phyloP scores from a whole-genome alignment of 805 yeast species.

The Wickerhamiella sergipiensis region DNA sequence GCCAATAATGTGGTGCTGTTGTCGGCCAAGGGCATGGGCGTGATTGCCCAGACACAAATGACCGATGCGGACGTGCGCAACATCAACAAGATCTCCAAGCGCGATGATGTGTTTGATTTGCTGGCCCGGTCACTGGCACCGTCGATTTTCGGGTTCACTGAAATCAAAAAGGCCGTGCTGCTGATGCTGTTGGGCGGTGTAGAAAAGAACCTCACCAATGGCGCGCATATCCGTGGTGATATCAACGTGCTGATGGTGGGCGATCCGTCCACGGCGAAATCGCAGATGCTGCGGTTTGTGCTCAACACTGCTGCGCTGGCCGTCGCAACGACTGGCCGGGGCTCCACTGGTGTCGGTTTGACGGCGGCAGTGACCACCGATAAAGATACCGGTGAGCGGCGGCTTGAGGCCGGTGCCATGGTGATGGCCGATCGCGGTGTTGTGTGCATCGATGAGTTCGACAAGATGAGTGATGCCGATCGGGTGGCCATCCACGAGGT shows the following conservation, averaged over 20 bases:
- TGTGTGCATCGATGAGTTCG: slow-evolving; percentile 97
- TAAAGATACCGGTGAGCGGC: slow-evolving; percentile 91
- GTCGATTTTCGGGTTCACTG: slow-evolving; percentile 84
- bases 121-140: slow-evolving; percentile 87
- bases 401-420: slow-evolving; percentile 98
- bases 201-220: slow-evolving; percentile 85
- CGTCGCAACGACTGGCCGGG: slow-evolving; percentile 96
- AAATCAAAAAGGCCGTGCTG: slow-evolving; percentile 80
- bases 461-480: slow-evolving; percentile 93
- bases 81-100: slow-evolving; percentile 64
- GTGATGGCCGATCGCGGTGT: slow-evolving; percentile 94
- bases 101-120: slow-evolving; percentile 57
- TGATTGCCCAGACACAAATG: slow-evolving; percentile 47
- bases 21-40: slow-evolving; percentile 76
- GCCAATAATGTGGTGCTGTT: slow-evolving; percentile 84
- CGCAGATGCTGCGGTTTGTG: slow-evolving; percentile 88
- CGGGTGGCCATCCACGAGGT: slow-evolving; percentile 98
- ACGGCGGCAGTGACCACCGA: slow-evolving; percentile 97
- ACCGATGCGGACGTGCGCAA: slow-evolving; percentile 76
- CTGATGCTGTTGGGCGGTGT: slow-evolving; percentile 88
- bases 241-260: slow-evolving; percentile 94
- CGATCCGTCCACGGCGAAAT: slow-evolving; percentile 97
- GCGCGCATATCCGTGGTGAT: slow-evolving; percentile 96
- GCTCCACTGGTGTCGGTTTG: slow-evolving; percentile 99
- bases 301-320: slow-evolving; percentile 90